These are phyloP conservation scores for Umbelopsis isabellina DNA, from an alignment of 192 early-diverging fungal genomes.

Conservation along the genomic window DNA sequence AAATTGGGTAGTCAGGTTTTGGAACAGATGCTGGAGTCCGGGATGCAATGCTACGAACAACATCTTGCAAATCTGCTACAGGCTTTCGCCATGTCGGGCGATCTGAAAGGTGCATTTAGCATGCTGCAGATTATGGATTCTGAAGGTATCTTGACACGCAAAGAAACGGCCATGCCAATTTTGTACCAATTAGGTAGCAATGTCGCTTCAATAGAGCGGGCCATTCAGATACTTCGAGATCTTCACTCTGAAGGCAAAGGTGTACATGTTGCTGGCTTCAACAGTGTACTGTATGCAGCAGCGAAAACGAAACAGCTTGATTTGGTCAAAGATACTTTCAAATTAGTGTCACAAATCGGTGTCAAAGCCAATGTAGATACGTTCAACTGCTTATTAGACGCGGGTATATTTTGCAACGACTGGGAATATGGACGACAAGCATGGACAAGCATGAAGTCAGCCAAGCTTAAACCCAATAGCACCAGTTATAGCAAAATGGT, in stretches of 20 bases:
- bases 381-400: conserved; percentile 56
- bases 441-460: conserved; percentile 46
- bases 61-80: conserved; percentile 64
- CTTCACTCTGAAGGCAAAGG: conserved; percentile 43
- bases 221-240: conserved; percentile 43
- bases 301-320: conserved; percentile 40
- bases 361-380: conserved; percentile 51
- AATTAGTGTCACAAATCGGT: conserved; percentile 28
- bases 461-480: conserved; percentile 43
- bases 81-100: conserved; percentile 50
- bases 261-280: conserved; percentile 59
- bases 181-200: conserved; percentile 36
- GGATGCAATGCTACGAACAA: conserved; percentile 46
- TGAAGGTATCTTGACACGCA: conserved; percentile 43
- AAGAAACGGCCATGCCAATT: conserved; percentile 45
- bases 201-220: conserved; percentile 37
- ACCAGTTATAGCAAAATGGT: conserved; percentile 62
- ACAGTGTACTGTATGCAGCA: conserved; percentile 58
- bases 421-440: conserved; percentile 47
- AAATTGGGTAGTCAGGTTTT: conserved; percentile 46
- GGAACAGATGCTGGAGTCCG: conserved; percentile 36
- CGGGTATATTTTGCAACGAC: conserved; percentile 50
- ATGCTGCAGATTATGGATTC: conserved; percentile 59
- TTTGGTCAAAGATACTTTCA: conserved; percentile 46
- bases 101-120: conserved; percentile 60